These are phyloP conservation scores for Fragilariopsis cylindrus DNA, from an alignment of 108 stramenopile species.

Conservation along the genomic window DNA sequence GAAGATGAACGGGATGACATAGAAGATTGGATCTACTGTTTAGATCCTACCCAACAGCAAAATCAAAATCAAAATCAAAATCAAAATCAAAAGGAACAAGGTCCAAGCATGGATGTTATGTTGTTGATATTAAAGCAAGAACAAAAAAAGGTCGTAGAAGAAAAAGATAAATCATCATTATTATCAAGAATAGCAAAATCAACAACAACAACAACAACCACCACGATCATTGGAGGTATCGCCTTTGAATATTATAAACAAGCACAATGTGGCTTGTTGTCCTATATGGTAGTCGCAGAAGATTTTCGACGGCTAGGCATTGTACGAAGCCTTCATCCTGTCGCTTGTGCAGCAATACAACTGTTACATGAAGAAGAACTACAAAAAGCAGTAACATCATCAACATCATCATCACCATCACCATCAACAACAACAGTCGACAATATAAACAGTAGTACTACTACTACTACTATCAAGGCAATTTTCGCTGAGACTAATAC, in stretches of 20 bases:
- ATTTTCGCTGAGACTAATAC: slow-evolving; percentile 63
- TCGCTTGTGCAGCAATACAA: slow-evolving; percentile 41
- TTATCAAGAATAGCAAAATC: neutral
- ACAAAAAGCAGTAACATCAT: neutral
- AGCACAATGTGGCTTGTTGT: slow-evolving; percentile 48
- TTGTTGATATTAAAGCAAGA: slow-evolving; percentile 24
- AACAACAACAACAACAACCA: neutral
- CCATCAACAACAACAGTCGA: neutral
- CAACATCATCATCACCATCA: neutral
- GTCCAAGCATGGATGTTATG: slow-evolving; percentile 50
- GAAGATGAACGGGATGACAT: slow-evolving; percentile 58
- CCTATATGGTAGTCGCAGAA: slow-evolving; percentile 46
- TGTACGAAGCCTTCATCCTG: slow-evolving; percentile 34
- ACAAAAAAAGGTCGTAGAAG: neutral
- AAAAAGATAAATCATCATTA: neutral
- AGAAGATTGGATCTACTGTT: slow-evolving; percentile 54
- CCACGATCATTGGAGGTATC: slow-evolving; percentile 42
- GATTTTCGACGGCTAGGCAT: slow-evolving; percentile 48
- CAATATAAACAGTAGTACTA: too few relatives aligned
- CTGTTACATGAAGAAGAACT: slow-evolving; percentile 17
- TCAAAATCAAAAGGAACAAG: slow-evolving; percentile 6
- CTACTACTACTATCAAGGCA: slow-evolving; percentile 17
- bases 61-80: too few relatives aligned
- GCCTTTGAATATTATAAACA: slow-evolving; percentile 59
- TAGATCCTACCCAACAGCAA: slow-evolving; percentile 28